phyloP scores from a whole-genome alignment of 306 rosid species.

The Elaeagnus macrophylla region DNA sequence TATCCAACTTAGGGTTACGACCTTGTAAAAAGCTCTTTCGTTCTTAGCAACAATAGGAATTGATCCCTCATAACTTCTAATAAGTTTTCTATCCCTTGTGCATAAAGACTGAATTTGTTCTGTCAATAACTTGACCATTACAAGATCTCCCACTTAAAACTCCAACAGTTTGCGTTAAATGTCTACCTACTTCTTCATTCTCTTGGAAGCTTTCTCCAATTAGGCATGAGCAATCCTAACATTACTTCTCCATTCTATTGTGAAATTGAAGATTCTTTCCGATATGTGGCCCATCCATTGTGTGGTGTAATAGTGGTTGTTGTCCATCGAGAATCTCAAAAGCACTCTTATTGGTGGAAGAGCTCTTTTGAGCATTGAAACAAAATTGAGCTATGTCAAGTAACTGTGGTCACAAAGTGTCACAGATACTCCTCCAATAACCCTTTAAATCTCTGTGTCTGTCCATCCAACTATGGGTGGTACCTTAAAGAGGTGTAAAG shows the following conservation, averaged over 20 bases:
- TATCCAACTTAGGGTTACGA: no score
- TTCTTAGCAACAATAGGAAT: no score
- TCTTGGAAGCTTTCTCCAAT: no score
- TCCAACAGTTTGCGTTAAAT: background rate
- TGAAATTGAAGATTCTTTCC: background rate
- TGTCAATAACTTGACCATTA: background rate
- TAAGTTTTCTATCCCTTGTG: background rate
- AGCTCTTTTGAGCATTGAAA: background rate
- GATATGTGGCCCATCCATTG: background rate
- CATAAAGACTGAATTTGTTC: background rate
- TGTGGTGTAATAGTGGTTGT: background rate
- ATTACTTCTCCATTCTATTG: background rate
- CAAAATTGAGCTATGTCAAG: background rate
- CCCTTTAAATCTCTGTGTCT: background rate
- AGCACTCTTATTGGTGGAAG: background rate
- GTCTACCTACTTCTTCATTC: background rate
- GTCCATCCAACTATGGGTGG: background rate
- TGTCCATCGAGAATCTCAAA: background rate
- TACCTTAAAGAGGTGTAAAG: background rate
- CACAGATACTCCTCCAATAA: background rate
- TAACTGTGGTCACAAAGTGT: background rate
- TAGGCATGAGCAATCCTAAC: background rate
- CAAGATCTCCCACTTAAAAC: background rate
- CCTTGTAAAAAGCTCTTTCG: no score
- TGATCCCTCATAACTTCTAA: background rate